A percentile compares a stretch with the other conserved stretches of the same genome.
Conservation (phyloP, 306 rosid genomes). For the Rubus idaeus region DNA sequence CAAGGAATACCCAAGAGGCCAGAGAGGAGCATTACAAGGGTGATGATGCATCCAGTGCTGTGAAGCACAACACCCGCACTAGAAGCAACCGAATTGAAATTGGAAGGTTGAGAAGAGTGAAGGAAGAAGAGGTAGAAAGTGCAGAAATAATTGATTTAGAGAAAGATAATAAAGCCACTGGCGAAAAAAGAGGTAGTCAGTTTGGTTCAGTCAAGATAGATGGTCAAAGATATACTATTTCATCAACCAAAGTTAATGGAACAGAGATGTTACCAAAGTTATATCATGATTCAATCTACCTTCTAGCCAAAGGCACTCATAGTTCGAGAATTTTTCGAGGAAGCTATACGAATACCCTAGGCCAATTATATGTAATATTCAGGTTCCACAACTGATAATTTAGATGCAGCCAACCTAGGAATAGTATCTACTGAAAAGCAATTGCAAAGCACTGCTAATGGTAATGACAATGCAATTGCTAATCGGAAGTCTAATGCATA, state of each 20-base stretch:
- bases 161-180: conserved; percentile 23
- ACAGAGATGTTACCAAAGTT: conserved; percentile 6
- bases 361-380: conserved; percentile 6
- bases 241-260: conserved; percentile 17
- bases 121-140: conserved; percentile 28
- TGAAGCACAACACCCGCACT: conserved; percentile 27
- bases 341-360: not conserved
- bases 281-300: not conserved
- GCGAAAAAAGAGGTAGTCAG: conserved; percentile 14
- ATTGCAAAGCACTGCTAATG: not conserved
- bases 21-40: conserved; percentile 34
- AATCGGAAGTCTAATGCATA: conserved; percentile 4
- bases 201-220: conserved; percentile 22
- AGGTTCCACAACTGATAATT: not conserved
- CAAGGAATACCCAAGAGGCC: conserved; percentile 24
- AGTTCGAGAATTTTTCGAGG: not conserved
- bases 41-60: conserved; percentile 32
- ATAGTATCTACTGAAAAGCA: not conserved
- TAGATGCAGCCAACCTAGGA: conserved; percentile 3
- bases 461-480: not conserved
- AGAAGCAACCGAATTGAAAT: conserved; percentile 28
- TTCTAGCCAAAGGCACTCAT: conserved; percentile 20
- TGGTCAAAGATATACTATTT: conserved; percentile 11
- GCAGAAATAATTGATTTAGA: conserved; percentile 20
- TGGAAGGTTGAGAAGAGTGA: conserved; percentile 35